Evolutionary conservation across 2,329 filamentous ascomycete genomes (phyloP).

Genomic region (Paracorniculantispora psalliotae): DNA sequence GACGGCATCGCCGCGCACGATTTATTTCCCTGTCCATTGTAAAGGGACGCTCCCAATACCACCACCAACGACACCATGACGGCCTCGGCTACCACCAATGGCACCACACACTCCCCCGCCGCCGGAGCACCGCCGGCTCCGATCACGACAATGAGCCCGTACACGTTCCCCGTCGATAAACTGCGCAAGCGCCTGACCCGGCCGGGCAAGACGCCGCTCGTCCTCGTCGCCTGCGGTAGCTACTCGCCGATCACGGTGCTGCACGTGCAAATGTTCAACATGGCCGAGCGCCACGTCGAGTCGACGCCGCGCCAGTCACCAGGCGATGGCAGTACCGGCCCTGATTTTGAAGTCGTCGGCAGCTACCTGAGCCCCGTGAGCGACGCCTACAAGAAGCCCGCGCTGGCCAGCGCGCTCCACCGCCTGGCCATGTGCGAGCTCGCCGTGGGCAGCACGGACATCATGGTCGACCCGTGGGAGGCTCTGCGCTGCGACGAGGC

Average conservation of each 20-base stretch:
- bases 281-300: conserved; percentile 62
- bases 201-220: conserved; percentile 54
- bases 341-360: conserved; percentile 72
- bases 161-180: conserved; percentile 54
- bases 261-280: conserved; percentile 78
- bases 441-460: conserved; percentile 66
- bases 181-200: conserved; percentile 53
- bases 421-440: conserved; percentile 69
- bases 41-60: neutral
- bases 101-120: neutral
- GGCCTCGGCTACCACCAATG: neutral
- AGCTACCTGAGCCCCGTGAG: conserved; percentile 51
- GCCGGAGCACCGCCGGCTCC: neutral
- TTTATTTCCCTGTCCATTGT: neutral
- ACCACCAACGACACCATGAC: neutral
- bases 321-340: neutral
- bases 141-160: conserved; percentile 24
- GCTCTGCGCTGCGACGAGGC: conserved; percentile 34
- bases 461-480: conserved; percentile 83
- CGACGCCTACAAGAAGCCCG: conserved; percentile 42
- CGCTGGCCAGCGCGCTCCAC: conserved; percentile 23
- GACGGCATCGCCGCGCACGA: conserved; percentile 9
- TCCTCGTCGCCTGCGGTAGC: conserved; percentile 61
- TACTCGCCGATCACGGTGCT: conserved; percentile 72
- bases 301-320: neutral